These are phyloP conservation scores for Agrostemma githago DNA, from an alignment of 148 eudicot genomes.

Conservation along the genomic window DNA sequence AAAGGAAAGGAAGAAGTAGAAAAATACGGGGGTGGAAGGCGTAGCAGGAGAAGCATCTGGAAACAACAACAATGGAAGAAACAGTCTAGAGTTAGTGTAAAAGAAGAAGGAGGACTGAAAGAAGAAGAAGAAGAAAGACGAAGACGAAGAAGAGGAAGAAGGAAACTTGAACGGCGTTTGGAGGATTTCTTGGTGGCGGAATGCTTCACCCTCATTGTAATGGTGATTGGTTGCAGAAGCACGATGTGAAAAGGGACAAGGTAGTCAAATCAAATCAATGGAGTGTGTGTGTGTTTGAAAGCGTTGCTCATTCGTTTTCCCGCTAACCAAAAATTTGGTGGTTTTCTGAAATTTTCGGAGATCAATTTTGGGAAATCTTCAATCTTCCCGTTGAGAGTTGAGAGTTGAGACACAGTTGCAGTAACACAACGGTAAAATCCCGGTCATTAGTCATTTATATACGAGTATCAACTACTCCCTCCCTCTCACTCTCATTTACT, in stretches of 20 bases:
- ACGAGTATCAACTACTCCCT: too few relatives aligned
- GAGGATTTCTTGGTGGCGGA: not conserved
- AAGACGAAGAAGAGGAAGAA: not conserved
- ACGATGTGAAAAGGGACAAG: not conserved
- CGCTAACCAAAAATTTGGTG: not conserved
- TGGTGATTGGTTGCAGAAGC: not conserved
- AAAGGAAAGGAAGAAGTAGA: not conserved
- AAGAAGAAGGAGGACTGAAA: not conserved
- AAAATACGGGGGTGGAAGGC: slow-evolving; percentile 3
- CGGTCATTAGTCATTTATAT: too few relatives aligned
- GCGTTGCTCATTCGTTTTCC: not conserved
- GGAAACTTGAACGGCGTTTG: slow-evolving; percentile 5
- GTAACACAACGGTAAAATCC: too few relatives aligned
- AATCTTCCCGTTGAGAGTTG: too few relatives aligned
- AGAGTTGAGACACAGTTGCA: too few relatives aligned
- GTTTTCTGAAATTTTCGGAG: not conserved
- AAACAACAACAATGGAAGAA: not conserved
- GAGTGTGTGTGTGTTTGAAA: not conserved
- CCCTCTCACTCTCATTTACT: too few relatives aligned
- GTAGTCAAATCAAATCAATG: not conserved
- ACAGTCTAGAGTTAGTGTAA: not conserved
- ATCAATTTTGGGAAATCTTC: too few relatives aligned
- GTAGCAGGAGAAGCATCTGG: not conserved
- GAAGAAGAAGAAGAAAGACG: not conserved
- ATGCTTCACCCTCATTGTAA: slow-evolving; percentile 5